Base-by-base conservation (phyloP, 2,329 filamentous ascomycete species). In the Paramyrothecium sp. region DNA sequence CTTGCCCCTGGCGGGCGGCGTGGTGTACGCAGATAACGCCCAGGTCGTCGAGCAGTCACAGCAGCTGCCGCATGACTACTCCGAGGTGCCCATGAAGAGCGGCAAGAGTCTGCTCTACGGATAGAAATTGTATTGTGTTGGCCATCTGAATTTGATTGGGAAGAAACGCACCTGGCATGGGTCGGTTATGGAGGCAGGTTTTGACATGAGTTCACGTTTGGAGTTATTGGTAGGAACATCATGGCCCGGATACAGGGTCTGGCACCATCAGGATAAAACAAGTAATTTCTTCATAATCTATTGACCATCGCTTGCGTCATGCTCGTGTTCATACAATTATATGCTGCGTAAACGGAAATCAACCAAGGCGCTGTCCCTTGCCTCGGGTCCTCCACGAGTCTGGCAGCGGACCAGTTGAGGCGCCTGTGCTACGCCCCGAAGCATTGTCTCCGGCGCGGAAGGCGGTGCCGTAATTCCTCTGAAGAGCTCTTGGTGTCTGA, bases 311-410 rank as follows among this genome's bases (percentile, higher is more conserved):
- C 26, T 30, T 30, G 26, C 26, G 54, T 38, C 34, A 52, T 49
- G 30, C 10, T 0, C 34, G 0, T 23, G 0, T 3, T 7, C 3
- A 30, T 2, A 44, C n/a, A 44, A 44, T 16, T 44, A 19, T 44
- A 16, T 44, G 13, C n/a, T 4, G n/a, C n/a, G 4, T 12, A 44
- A 44, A 30, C 26, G 33, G 33, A 38, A 62, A 23, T 73, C 72
- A 80, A 38, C 88, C 88, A 12, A 91, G 74, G 53, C 88, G 81
- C 44, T 85, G 81, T 1, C 88, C 88, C 7, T 79, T 71, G 2
- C 88, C 88, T 61, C 87, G 78, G 26, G 78, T 82, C 57, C 78
- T 81, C 89, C 88, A 91, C 2, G 85, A 81, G 57, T 87, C 83
- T 0, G 86, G 84, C 20, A 88, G 69, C 11, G 84, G 81, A 0